Base-by-base conservation (phyloP, 257 asterid genomes). In the Vinca minor region DNA sequence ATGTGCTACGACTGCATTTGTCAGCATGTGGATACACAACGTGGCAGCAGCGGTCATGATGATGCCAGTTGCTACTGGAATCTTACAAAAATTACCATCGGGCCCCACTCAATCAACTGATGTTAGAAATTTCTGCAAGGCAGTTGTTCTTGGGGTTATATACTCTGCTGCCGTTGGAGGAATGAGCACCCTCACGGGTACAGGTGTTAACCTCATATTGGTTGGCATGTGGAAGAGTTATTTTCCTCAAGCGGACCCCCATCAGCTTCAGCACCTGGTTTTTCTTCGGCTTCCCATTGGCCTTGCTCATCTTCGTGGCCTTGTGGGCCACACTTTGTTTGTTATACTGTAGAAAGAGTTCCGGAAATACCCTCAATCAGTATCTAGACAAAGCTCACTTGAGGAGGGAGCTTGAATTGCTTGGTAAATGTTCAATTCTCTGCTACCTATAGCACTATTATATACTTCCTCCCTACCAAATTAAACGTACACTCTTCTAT, bases 21-120 rank as follows among this genome's bases (percentile, higher is more conserved):
- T 91, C 14, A 88, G 96, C 83, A 91, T 91, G 98, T 88, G 98
- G 98, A 81, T 91, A 96, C 95, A 86, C 82, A 91, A 91, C 87
- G 92, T 85, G 79, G 98, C 96, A n/a, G 86, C 94, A 0, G 88
- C 98, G 0, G 76, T 91, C 31, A 79, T 91, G 92, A 91, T 91
- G 96, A 88, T 88, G 92, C 96, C 98, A 0, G 98, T 88, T 6
- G 98, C 96, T 1, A 91, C 95, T 3, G 98, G 98, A 9, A 84
- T 91, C 13, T 14, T 91, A 39, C 96, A 86, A 17, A 59, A 81
- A 45, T 20, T 91, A 35, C 94, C 91, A 12, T 10, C 87, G 56
- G 87, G 80, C 1, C 77, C 86, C 75, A 13, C 31, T 0, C 82
- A 57, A 10, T 52, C 91, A 3, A 47, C 34, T 0, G 76, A 77